These are phyloP conservation scores for Blastocystis sp. DNA, from an alignment of 352 stramenopile species.

Conservation along the genomic window DNA sequence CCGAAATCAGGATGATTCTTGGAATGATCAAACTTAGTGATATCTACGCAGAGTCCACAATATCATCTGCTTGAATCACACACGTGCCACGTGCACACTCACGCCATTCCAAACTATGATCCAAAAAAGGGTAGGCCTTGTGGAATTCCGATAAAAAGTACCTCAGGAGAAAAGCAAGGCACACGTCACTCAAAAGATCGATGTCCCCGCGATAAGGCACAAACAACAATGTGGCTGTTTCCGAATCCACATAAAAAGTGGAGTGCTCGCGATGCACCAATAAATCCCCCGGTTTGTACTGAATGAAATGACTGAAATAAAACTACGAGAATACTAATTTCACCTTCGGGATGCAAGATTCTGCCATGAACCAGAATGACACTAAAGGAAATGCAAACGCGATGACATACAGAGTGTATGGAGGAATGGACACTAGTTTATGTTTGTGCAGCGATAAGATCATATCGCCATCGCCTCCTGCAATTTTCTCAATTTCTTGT, in stretches of 20 bases:
- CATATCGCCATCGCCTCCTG: neutral
- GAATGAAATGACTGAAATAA: neutral
- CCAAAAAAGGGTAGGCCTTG: neutral
- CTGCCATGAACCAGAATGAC: neutral
- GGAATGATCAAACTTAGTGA: neutral
- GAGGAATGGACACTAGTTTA: neutral
- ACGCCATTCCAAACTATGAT: neutral
- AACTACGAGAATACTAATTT: constrained; percentile 17
- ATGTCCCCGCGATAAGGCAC: constrained; percentile 22
- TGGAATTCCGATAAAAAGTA: neutral
- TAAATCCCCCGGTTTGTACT: neutral
- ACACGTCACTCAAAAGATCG: neutral
- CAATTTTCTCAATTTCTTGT: neutral
- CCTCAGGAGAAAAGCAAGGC: neutral
- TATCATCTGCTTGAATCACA: neutral
- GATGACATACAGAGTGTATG: neutral
- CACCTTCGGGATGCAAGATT: neutral
- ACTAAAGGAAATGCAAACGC: neutral
- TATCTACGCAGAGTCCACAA: neutral
- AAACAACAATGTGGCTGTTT: constrained; percentile 9
- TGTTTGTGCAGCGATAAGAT: neutral
- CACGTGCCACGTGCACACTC: constrained; percentile 9
- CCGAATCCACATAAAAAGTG: constrained; percentile 11
- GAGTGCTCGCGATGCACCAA: neutral
- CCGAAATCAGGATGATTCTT: constrained; percentile 17